Evolutionary conservation across 331 rosid genomes (phyloP), one percentile per base, ranked within the genome.

Genomic region (Pyrus hybrid): DNA sequence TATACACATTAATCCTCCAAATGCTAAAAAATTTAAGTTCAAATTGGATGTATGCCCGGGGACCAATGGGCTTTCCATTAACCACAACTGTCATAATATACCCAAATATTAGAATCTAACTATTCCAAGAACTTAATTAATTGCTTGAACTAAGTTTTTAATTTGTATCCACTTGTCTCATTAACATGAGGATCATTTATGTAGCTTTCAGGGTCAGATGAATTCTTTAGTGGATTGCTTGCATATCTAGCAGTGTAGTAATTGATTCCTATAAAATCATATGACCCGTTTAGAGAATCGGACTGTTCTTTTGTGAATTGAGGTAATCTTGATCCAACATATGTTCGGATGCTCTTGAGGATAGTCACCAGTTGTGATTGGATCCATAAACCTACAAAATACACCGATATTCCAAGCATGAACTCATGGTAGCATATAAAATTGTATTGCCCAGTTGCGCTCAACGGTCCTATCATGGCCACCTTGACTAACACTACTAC

Each of bases 241-340:
- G 77, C 82, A 70, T 78, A 69, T 1, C 63, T 18, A 29, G 79
- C 22, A 1, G 82, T 56, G 47, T 78, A 82, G 70, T 82, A 82
- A 29, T 77, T 82, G 6, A 82, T 8, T 68, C 85, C 85, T 25
- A 82, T 17, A 17, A 77, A 82, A 62, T 82, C 85, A 41, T 73
- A 41, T 12, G 85, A 77, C 2, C 77, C 74, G 6, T 12, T 63
- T 3, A 78, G 6, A 13, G 65, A 23, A 25, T 37, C 21, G 16
- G 37, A 60, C 63, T 82, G 49, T 17, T 29, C 80, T 5, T 6
- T 1, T 8, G 80, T 74, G 56, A 82, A 82, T 20, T 62, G 63
- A 3, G 82, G 85, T 2, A 78, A 54, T 68, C 82, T 12, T 4
- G 43, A 28, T 45, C 75, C 67, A 16, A 74, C 80, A 5, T 41